Conservation (phyloP, 768 basidiomycete species). For the Lactarius trivialis region DNA sequence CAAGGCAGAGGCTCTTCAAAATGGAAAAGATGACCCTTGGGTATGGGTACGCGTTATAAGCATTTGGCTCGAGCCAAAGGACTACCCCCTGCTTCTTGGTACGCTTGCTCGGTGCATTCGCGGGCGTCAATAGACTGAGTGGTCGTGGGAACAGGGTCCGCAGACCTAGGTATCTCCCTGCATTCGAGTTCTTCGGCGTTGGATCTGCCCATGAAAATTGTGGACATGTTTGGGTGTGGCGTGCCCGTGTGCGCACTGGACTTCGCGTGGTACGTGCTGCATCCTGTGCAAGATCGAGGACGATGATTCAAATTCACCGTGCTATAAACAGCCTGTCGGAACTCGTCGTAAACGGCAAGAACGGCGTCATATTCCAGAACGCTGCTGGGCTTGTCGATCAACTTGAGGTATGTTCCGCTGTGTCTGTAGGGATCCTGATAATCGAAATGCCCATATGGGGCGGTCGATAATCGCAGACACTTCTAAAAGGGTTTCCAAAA, state of each 20-base stretch:
- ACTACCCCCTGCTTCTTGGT: conserved; percentile 88
- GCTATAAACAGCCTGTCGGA: conserved; percentile 59
- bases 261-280: conserved; percentile 66
- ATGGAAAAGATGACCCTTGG: conserved; percentile 45
- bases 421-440: background rate
- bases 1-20: conserved; percentile 52
- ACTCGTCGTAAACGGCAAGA: conserved; percentile 76
- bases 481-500: conserved; percentile 19
- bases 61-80: conserved; percentile 82
- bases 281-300: background rate
- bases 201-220: conserved; percentile 98
- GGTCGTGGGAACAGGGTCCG: conserved; percentile 51
- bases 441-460: background rate
- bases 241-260: conserved; percentile 88
- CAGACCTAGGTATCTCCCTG: conserved; percentile 86
- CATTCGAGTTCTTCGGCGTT: conserved; percentile 86
- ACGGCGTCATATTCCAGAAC: conserved; percentile 73
- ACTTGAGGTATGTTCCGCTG: conserved; percentile 45
- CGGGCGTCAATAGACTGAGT: background rate
- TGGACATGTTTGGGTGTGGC: conserved; percentile 98
- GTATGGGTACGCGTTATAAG: conserved; percentile 70
- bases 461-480: conserved; percentile 8
- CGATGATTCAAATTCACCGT: background rate
- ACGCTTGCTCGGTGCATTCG: background rate
- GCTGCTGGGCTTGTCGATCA: conserved; percentile 64